Evolutionary conservation across 1,284 basidiomycete genomes (phyloP), one percentile per base, ranked within the genome.

Genomic region (Phylloporus gajari): DNA sequence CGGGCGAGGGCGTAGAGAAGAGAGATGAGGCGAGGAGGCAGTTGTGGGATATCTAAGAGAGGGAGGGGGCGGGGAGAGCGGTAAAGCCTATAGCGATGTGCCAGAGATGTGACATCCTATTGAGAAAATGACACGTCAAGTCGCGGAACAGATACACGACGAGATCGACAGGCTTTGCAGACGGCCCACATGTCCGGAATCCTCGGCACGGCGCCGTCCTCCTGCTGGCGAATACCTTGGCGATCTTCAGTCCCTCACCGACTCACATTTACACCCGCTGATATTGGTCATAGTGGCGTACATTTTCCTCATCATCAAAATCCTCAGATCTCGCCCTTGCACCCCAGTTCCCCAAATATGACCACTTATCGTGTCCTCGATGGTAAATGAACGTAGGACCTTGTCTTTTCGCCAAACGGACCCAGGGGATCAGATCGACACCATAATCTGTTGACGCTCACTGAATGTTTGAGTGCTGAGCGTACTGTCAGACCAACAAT

Each of bases 401-500:
- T 65, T 60, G 21, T 73, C 68, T 68, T 68, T 60, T 48, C 15
- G n/a, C 46, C 46, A 48, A 48, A 48, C 46, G n/a, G 48, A 8
- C n/a, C 12, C 64, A 35, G 30, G 27, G 68, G 68, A 77, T 77
- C 70, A 80, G 72, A 82, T 73, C 73, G 61, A 61, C 38, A 51
- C 38, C n/a, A n/a, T n/a, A n/a, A n/a, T n/a, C n/a, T 11, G 63
- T 35, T 25, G 30, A 38, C 25, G 46, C 12, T 25, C 62, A 21
- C 21, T 46, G 30, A 40, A 42, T 27, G 40, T 21, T 9, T 38
- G 23, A 27, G n/a, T 21, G 25, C 51, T 27, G 17, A 68, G 35
- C 2, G 70, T 72, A 35, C 60, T 74, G 30, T 72, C 80, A 63
- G 74, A 78, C 84, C 82, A 87, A 69, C 86, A 87, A 70, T 87